Evolutionary conservation across 495 filamentous ascomycete genomes (phyloP), one percentile per base, ranked within the genome.

Genomic region (Apodospora peruviana): DNA sequence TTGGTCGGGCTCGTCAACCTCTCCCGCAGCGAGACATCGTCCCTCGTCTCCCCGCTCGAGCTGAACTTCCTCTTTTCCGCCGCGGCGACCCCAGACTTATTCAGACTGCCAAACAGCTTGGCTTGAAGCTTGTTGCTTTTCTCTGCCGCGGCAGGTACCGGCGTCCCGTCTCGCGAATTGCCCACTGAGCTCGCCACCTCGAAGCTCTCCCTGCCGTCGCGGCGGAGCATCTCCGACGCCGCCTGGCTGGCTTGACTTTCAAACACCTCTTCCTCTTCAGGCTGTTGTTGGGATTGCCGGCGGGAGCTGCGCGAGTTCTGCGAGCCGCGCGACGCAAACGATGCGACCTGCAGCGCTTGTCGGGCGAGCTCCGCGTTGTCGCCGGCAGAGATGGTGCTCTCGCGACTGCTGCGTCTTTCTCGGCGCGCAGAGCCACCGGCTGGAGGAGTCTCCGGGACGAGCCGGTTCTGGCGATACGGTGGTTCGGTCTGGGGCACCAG

Each of bases 301-400:
- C 43, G 60, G 7, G 58, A 57, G 40, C 36, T 43, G 34, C 45
- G 61, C 0, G 17, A 20, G 5, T 49, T 47, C 34, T 59, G 65
- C 0, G 71, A 71, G 10, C 50, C 60, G 16, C 64, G 68, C 1
- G 71, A 70, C 53, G 66, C 66, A 50, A 67, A 65, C 7, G 69
- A 66, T 17, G 69, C 68, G 8, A 76, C 77, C 51, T 82, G 76
- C 29, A 81, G 68, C 7, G 73, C 77, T 25, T 77, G 65, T 2
- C 71, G 71, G 11, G 71, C 74, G 40, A 81, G 78, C 16, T 80
- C 78, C 38, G 86, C 85, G 19, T 79, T 78, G 47, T 91, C 88
- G 4, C 86, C 84, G 16, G 82, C 88, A 0, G 90, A 95, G 42
- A 96, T 91, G 5, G 90, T 96, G 69, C 87, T 93, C 56, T 95